Conservation (phyloP, 1,139 yeast genomes). For the Hyphopichia fennica region DNA sequence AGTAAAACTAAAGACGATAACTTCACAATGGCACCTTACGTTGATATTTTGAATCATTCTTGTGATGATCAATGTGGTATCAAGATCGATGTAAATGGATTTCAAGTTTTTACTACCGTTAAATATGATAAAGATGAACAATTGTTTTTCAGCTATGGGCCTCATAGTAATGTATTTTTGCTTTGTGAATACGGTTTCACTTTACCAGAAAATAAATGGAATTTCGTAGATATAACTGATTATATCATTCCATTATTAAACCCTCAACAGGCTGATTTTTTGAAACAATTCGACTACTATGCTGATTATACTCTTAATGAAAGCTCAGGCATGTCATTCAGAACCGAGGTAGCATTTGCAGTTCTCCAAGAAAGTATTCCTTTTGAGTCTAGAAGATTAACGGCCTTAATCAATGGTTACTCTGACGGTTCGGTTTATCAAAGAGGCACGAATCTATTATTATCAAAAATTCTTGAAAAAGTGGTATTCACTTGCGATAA, state of each 20-base stretch:
- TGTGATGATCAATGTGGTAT: constrained; percentile 53
- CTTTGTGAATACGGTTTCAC: constrained; percentile 87
- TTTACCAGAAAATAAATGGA: constrained; percentile 56
- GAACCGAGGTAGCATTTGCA: constrained; percentile 77
- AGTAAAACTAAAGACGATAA: constrained; percentile 54
- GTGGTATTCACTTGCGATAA: constrained; percentile 22
- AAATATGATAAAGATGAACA: constrained; percentile 52
- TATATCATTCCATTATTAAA: constrained; percentile 38
- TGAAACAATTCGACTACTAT: constrained; percentile 55
- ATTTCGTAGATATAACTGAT: constrained; percentile 62
- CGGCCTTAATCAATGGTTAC: constrained; percentile 36
- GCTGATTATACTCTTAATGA: constrained; percentile 70
- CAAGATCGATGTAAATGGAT: constrained; percentile 49
- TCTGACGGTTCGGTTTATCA: constrained; percentile 47
- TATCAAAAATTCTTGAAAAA: constrained; percentile 34
- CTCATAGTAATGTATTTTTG: constrained; percentile 80
- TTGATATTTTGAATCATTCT: constrained; percentile 84
- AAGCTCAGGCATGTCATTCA: constrained; percentile 58
- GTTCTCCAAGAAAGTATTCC: constrained; percentile 50
- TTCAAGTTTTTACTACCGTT: constrained; percentile 46
- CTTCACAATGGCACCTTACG: constrained; percentile 88
- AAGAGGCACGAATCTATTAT: constrained; percentile 22
- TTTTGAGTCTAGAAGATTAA: constrained; percentile 25
- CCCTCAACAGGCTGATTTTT: constrained; percentile 40
- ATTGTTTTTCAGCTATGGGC: constrained; percentile 75